These are phyloP conservation scores for Russula foetens DNA, from an alignment of 768 basidiomycete genomes.

Conservation along the genomic window DNA sequence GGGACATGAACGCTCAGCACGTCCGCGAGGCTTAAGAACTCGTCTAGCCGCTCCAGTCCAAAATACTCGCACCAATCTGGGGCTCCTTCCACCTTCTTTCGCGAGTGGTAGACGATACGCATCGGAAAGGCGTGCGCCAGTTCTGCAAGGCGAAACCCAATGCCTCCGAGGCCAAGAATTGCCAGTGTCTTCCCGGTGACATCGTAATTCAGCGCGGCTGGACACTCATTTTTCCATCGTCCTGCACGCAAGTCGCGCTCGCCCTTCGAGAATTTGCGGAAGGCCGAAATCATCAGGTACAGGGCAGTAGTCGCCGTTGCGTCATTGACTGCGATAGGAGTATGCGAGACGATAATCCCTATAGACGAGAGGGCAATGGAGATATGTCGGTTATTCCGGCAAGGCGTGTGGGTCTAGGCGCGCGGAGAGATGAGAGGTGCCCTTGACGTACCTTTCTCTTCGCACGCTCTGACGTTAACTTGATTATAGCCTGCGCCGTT, in stretches of 20 bases:
- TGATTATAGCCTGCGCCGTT: constrained; percentile 93
- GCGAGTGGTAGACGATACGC: constrained; percentile 78
- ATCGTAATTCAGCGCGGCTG: constrained; percentile 47
- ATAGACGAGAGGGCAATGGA: neutral
- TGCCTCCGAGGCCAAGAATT: constrained; percentile 71
- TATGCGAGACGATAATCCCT: constrained; percentile 82
- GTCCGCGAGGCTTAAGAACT: constrained; percentile 64
- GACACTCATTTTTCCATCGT: constrained; percentile 52
- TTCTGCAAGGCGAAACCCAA: constrained; percentile 62
- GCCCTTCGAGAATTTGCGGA: constrained; percentile 62
- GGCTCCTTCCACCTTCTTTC: constrained; percentile 46
- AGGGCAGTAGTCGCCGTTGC: constrained; percentile 86
- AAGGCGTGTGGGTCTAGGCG: neutral
- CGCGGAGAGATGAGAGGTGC: neutral
- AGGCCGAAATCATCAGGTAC: constrained; percentile 70
- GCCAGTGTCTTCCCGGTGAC: constrained; percentile 61
- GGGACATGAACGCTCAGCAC: constrained; percentile 86
- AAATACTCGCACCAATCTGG: constrained; percentile 77
- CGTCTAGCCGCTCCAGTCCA: constrained; percentile 44
- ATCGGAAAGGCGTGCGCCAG: constrained; percentile 78
- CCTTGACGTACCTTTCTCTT: constrained; percentile 47
- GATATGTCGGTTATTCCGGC: neutral
- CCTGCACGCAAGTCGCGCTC: constrained; percentile 49
- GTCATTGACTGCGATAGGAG: constrained; percentile 84
- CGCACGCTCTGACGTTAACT: constrained; percentile 71